Evolutionary conservation across 2,329 filamentous ascomycete species (phyloP), one percentile per base, ranked within the genome.

Genomic region (Ophiostoma piceae): DNA sequence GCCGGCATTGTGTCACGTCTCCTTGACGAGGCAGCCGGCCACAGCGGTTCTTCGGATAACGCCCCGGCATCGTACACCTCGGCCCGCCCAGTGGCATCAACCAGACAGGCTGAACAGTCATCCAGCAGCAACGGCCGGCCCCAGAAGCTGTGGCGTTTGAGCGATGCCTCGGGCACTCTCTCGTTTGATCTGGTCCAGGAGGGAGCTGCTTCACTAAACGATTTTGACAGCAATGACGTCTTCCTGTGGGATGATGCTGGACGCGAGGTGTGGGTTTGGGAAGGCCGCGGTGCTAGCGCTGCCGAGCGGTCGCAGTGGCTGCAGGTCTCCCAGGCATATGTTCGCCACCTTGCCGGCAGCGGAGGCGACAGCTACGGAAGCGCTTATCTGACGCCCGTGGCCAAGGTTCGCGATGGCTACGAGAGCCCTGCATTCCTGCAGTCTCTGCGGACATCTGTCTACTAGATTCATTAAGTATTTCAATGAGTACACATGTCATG

Each of bases 261-360:
- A 7, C 82, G 77, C 67, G 79, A 79, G 8, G 79, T 90, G 43
- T 91, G 88, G 87, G 86, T 90, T 1, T 90, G 88, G 88, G 83
- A 89, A 74, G 88, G 88, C 0, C 77, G 78, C 1, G 79, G 80
- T 0, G 87, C 88, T 9, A 90, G 87, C 76, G 78, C 78, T 43
- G 78, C 77, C 1, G 88, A 90, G 78, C 88, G 82, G 76, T 82
- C 84, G 5, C 80, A 80, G 76, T 91, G 88, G 88, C 77, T 88
- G 65, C 82, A 80, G 71, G 82, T 87, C 4, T 84, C 85, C n/a
- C 84, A 88, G 78, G 79, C 80, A 5, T 88, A 88, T 73, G 75
- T 86, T 67, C 78, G 79, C 12, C 79, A 79, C 68, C 76, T 84
- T 67, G 76, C 76, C 1, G 76, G 77, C 19, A 64, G 47, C 12